Conservation (phyloP, 257 asterid species). For the Fraxinus anomala region DNA sequence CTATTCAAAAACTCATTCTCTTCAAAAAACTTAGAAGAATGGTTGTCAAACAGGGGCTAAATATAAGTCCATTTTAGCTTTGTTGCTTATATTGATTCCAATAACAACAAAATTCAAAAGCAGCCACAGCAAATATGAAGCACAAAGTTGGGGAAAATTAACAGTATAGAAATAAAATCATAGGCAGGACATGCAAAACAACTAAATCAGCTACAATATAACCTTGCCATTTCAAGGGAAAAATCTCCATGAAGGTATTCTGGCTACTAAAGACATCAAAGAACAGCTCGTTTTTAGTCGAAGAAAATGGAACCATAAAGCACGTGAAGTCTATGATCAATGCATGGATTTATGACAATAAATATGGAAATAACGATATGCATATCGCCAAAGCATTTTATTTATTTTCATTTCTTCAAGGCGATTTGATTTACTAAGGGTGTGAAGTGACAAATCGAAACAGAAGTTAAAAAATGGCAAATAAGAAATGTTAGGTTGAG, state of each 20-base stretch:
- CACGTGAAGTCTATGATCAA: neutral
- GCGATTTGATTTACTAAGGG: slow-evolving; percentile 1
- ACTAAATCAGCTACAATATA: neutral
- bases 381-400: neutral
- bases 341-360: neutral
- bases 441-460: neutral
- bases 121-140: neutral
- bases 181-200: neutral
- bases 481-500: slow-evolving; percentile 1
- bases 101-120: neutral
- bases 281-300: neutral
- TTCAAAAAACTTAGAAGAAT: no score
- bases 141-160: neutral
- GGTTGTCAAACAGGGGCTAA: neutral
- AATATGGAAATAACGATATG: neutral
- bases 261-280: slow-evolving; percentile 1
- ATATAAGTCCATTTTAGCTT: neutral
- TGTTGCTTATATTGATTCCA: slow-evolving; percentile 10
- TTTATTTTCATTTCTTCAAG: neutral
- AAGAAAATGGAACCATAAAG: neutral
- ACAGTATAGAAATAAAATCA: neutral
- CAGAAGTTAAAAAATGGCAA: neutral
- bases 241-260: slow-evolving; percentile 1
- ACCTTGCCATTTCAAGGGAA: neutral
- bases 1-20: no score